These are phyloP conservation scores for Penicillium chermesinum DNA, from an alignment of 495 filamentous ascomycete species.

Conservation along the genomic window DNA sequence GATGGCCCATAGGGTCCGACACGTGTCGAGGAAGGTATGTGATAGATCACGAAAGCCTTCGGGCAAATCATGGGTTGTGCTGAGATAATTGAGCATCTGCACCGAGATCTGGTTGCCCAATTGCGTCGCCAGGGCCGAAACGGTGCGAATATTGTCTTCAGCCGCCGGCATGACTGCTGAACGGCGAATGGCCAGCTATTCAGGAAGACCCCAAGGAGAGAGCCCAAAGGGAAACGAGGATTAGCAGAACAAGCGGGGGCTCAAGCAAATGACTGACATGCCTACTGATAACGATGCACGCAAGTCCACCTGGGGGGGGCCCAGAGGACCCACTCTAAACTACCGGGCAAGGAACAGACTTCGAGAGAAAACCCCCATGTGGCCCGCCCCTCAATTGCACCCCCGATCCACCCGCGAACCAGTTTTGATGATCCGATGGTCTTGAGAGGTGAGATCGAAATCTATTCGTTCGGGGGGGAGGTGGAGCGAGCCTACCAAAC, in stretches of 20 bases:
- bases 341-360: background rate
- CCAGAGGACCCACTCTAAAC: background rate
- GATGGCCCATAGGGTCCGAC: slow-evolving; percentile 47
- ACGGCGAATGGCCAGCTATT: no score
- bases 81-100: slow-evolving; percentile 53
- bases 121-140: slow-evolving; percentile 23
- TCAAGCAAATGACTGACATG: no score
- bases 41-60: slow-evolving; percentile 45
- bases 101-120: slow-evolving; percentile 48
- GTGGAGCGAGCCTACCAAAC: background rate
- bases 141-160: slow-evolving; percentile 18
- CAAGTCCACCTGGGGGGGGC: no score
- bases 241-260: background rate
- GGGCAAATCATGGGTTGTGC: slow-evolving; percentile 37
- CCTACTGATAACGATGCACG: no score
- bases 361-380: background rate
- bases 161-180: slow-evolving; percentile 4
- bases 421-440: background rate
- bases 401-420: background rate
- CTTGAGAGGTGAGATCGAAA: background rate
- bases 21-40: slow-evolving; percentile 47
- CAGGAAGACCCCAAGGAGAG: no score
- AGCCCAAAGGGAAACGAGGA: background rate
- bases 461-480: background rate
- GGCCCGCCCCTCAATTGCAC: background rate